Evolutionary conservation across 192 early-diverging fungal species (phyloP).

Genomic region (Chytriomyces sp.): DNA sequence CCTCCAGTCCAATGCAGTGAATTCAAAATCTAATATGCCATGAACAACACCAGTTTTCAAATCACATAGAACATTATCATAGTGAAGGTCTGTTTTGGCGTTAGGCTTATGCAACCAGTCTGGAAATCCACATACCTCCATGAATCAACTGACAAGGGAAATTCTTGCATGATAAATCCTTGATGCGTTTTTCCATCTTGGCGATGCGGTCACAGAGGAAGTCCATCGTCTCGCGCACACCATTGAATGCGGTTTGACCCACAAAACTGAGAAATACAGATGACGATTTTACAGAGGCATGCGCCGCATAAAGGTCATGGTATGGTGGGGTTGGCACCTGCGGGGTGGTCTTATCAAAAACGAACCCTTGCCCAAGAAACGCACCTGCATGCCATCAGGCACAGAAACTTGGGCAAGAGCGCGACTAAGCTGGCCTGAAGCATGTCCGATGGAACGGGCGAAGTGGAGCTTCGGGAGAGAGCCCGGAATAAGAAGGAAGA

Average conservation of each 20-base stretch:
- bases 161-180: background rate
- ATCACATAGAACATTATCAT: background rate
- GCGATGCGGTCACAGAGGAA: background rate
- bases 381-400: background rate
- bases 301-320: background rate
- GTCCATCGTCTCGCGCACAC: background rate
- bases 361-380: no score
- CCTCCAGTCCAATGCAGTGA: background rate
- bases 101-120: no score
- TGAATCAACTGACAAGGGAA: background rate
- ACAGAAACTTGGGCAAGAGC: background rate
- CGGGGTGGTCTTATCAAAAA: no score
- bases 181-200: background rate
- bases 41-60: background rate
- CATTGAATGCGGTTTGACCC: background rate
- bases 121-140: no score
- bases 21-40: background rate
- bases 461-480: background rate
- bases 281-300: background rate
- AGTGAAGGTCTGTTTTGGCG: background rate
- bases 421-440: background rate
- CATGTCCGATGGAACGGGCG: background rate
- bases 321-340: background rate
- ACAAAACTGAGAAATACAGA: background rate
- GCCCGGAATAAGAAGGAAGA: background rate